Conservation (phyloP, 306 rosid genomes). For the Hippophae rhamnoides region DNA sequence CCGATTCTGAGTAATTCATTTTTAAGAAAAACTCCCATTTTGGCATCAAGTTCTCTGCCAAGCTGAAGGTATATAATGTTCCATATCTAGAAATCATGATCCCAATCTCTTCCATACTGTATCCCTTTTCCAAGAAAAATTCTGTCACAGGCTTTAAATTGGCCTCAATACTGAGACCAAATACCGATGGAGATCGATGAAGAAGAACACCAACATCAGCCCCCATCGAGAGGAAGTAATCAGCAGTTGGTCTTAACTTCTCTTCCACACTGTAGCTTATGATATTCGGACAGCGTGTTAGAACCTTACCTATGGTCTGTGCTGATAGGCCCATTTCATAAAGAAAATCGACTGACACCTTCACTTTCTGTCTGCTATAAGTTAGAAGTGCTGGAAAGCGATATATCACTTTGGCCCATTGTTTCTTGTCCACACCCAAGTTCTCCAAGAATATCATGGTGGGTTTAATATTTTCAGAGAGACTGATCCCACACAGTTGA, state of each 20-base stretch:
- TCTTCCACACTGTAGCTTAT: conserved; percentile 77
- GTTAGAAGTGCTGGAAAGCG: conserved; percentile 79
- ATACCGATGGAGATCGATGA: conserved; percentile 51
- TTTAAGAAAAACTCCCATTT: conserved; percentile 84
- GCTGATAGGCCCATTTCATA: conserved; percentile 60
- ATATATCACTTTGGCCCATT: conserved; percentile 87
- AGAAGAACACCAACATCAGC: conserved; percentile 70
- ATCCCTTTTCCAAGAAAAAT: conserved; percentile 70
- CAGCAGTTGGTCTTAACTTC: conserved; percentile 73
- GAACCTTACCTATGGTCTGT: conserved; percentile 61
- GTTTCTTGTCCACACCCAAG: conserved; percentile 74
- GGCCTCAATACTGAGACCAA: conserved; percentile 76
- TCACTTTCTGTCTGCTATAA: conserved; percentile 69
- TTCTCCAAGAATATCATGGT: conserved; percentile 71
- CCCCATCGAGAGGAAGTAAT: conserved; percentile 66
- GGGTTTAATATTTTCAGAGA: conserved; percentile 71
- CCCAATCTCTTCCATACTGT: conserved; percentile 55
- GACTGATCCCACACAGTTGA: conserved; percentile 88
- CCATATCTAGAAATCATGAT: conserved; percentile 79
- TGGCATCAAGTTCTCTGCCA: conserved; percentile 51
- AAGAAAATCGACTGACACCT: conserved; percentile 46
- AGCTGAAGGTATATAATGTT: conserved; percentile 61
- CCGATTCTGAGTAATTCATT: conserved; percentile 55
- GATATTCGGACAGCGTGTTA: conserved; percentile 74
- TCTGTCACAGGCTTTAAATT: conserved; percentile 71